Evolutionary conservation across 768 basidiomycete species (phyloP), one percentile per base, ranked within the genome.

Genomic region (Russula virescens): DNA sequence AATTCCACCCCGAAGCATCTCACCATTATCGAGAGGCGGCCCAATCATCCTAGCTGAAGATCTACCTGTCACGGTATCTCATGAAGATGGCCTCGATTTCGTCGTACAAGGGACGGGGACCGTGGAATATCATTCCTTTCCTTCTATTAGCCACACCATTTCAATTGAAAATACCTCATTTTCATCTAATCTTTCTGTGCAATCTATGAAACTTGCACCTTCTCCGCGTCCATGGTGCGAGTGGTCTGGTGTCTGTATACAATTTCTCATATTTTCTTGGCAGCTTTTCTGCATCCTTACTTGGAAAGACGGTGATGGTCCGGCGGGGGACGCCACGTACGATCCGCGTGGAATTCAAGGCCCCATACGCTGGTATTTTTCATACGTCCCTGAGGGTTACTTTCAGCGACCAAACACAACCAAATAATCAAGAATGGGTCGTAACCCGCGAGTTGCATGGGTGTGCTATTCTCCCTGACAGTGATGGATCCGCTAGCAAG

Each of bases 41-140:
- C 11, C 42, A 43, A 19, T 8, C 14, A 28, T n/a, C 3, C 0
- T 7, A n/a, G n/a, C n/a, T n/a, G n/a, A n/a, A 19, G 52, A 35
- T 14, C 53, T 53, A 23, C 28, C 52, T 16, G 31, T 64, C 48
- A 28, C 16, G 2, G 63, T 64, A 23, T 55, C 63, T 9, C 25
- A 55, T 46, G 47, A 60, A 54, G 47, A 26, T 43, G 63, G 63
- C 23, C 53, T 64, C 34, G 31, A 55, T 26, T 60, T 64, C 40
- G 38, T 38, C 38, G 38, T 11, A 11, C 6, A 38, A 14, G 5
- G 63, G 49, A 55, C 40, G 3, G 53, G 50, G 35, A 14, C 8
- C 4, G 19, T 47, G 8, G 31, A 5, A 5, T 3, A 19, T 9
- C 40, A 40, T 6, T 42, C 25, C 14, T 55, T 55, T 31, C 34